Percentiles rank a stretch among this genome's conserved stretches.
Evolutionary conservation across 2,329 filamentous ascomycete species (phyloP).

Genomic region (Rosellinia necatrix): DNA sequence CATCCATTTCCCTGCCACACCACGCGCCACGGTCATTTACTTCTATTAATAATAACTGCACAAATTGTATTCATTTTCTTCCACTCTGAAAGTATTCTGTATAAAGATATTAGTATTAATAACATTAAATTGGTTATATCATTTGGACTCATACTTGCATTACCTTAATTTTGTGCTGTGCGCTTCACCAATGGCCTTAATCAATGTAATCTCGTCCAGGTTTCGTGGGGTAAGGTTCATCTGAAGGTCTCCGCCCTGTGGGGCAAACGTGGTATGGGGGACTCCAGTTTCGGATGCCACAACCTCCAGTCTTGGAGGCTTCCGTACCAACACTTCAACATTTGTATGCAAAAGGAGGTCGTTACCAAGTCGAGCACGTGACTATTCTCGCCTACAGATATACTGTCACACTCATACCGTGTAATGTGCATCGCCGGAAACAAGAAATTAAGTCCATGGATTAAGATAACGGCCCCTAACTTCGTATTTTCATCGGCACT

Average conservation of each 20-base stretch:
- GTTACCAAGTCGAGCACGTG: too few relatives aligned
- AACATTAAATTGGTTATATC: not conserved
- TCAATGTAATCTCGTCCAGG: conserved; percentile 4
- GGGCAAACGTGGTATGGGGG: too few relatives aligned
- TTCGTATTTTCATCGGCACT: too few relatives aligned
- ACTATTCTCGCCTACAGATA: too few relatives aligned
- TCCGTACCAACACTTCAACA: not conserved
- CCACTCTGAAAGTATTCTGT: not conserved
- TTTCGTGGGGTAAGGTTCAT: conserved; percentile 1
- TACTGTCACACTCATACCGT: too few relatives aligned
- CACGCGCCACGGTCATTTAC: conserved; percentile 2
- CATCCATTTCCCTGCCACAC: not conserved
- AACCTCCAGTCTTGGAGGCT: not conserved
- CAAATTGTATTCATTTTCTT: conserved; percentile 2
- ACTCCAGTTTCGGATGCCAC: not conserved
- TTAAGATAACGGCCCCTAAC: too few relatives aligned
- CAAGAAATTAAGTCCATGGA: too few relatives aligned
- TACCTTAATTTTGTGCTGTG: not conserved
- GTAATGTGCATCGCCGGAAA: too few relatives aligned
- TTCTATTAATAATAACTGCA: conserved; percentile 7
- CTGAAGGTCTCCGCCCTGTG: not conserved
- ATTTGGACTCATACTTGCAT: not conserved
- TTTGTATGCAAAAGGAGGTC: not conserved
- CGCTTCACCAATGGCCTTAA: not conserved
- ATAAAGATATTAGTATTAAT: conserved; percentile 6